Evolutionary conservation across 2,329 filamentous ascomycete genomes (phyloP), one percentile per base, ranked within the genome.

Genomic region (Alternaria ethzedia): DNA sequence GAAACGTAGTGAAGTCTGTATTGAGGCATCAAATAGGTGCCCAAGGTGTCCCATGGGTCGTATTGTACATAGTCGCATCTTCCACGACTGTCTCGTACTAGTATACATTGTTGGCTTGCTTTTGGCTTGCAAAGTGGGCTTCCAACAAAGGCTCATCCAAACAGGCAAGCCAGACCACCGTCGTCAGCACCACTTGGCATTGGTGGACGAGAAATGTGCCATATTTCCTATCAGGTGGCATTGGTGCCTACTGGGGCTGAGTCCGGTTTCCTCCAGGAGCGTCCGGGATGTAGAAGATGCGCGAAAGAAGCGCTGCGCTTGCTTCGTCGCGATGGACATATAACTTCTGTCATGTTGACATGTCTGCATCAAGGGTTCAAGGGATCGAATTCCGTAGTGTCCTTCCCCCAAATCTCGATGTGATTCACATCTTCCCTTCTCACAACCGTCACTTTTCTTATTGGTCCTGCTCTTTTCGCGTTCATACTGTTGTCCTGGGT

Each of bases 401-500:
- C 83, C 75, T 83, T 65, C 2, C 78, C 76, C 81, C 82, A 85
- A 47, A 85, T 83, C 58, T 83, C 82, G 25, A 82, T 72, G 62
- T 81, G 69, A 50, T 77, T 73, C 1, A 83, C 81, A 44, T 77
- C 80, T 6, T 79, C 78, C 59, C 67, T 61, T n/a, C 66, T 69
- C 2, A 79, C 72, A 47, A 70, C 44, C 28, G 72, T 73, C 6
- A 84, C 68, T 17, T 72, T 71, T 44, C 78, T 63, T 9, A 73
- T 62, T 1, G 77, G 76, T 4, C 78, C 76, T 13, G 70, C 61
- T 45, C 67, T 67, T 60, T 57, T 71, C 17, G 70, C 75, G 54
- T 72, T 75, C 17, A 78, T 43, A 13, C 62, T 71, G 28, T 75
- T 77, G 3, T 74, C 67, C 15, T 69, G 65, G 0, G 68, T 70